Evolutionary conservation across 1,139 yeast species (phyloP).

Genomic region (Ogataea hybrid): DNA sequence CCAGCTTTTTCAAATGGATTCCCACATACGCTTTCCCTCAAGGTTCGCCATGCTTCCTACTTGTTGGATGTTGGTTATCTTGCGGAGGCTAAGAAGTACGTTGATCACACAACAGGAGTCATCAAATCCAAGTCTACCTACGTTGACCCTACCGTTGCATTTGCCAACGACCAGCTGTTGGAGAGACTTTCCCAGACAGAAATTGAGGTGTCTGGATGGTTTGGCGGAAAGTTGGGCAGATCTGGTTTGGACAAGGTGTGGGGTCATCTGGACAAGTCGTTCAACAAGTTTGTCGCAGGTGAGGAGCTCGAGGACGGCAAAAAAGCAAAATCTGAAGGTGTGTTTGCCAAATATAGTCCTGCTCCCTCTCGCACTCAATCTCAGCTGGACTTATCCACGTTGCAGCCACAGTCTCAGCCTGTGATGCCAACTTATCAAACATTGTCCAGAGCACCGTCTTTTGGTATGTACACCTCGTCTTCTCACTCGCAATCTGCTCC

Average conservation of each 20-base stretch:
- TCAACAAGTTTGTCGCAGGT: conserved; percentile 86
- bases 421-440: conserved; percentile 13
- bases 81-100: conserved; percentile 56
- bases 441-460: conserved; percentile 2
- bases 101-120: conserved; percentile 48
- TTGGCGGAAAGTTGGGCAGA: conserved; percentile 40
- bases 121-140: conserved; percentile 46
- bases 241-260: conserved; percentile 83
- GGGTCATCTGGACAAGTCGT: conserved; percentile 81
- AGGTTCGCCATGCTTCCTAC: conserved; percentile 59
- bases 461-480: conserved; percentile 12
- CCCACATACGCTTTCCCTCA: conserved; percentile 55
- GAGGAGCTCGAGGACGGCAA: conserved; percentile 47
- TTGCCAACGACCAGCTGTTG: conserved; percentile 41
- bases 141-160: conserved; percentile 37
- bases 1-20: conserved; percentile 37
- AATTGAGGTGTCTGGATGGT: conserved; percentile 36
- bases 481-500: conserved; percentile 22
- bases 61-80: conserved; percentile 63
- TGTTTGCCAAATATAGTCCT: conserved; percentile 74
- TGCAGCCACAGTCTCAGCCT: conserved; percentile 23
- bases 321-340: conserved; percentile 47
- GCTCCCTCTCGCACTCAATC: conserved; percentile 56
- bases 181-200: conserved; percentile 46
- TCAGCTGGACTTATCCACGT: conserved; percentile 38